Percentiles rank a stretch among this genome's conserved stretches.
Conservation (phyloP, 768 basidiomycete genomes). For the Hypholoma fasciculare region DNA sequence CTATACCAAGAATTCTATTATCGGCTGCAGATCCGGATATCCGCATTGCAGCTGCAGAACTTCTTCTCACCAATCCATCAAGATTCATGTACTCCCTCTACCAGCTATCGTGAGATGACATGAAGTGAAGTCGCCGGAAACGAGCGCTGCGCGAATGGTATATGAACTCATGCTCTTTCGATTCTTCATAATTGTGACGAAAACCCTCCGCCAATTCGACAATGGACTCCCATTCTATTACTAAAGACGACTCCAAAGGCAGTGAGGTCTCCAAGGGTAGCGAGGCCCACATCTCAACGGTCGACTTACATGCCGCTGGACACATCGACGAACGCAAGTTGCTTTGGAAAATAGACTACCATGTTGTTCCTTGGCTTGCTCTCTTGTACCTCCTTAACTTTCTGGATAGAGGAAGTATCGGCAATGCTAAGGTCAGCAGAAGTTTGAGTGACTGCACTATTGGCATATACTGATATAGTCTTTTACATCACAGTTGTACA, state of each 20-base stretch:
- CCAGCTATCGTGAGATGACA: constrained; percentile 16
- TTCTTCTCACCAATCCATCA: constrained; percentile 20
- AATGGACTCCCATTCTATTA: constrained; percentile 4
- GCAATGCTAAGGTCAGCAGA: constrained; percentile 64
- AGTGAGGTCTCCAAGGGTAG: constrained; percentile 1
- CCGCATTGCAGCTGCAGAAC: constrained; percentile 1
- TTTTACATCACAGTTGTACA: constrained; percentile 47
- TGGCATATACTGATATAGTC: neutral
- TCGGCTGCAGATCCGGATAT: neutral
- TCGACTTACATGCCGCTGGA: neutral
- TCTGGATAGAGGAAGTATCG: constrained; percentile 65
- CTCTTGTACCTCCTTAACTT: constrained; percentile 77
- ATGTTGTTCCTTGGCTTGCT: constrained; percentile 75
- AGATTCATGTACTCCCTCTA: constrained; percentile 5
- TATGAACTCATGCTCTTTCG: constrained; percentile 20
- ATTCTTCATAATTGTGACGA: neutral
- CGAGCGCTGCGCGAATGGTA: constrained; percentile 7
- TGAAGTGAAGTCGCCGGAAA: constrained; percentile 13
- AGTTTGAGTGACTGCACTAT: neutral
- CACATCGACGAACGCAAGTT: constrained; percentile 54
- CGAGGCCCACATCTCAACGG: constrained; percentile 4
- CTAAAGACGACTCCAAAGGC: constrained; percentile 2
- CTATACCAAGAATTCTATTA: too few species aligned
- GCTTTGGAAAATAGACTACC: constrained; percentile 60
- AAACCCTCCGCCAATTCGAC: neutral